Percentiles rank a stretch among this genome's conserved stretches.
These are phyloP conservation scores for Mortierella sp. DNA, from an alignment of 371 early-diverging fungal species.

Conservation along the genomic window DNA sequence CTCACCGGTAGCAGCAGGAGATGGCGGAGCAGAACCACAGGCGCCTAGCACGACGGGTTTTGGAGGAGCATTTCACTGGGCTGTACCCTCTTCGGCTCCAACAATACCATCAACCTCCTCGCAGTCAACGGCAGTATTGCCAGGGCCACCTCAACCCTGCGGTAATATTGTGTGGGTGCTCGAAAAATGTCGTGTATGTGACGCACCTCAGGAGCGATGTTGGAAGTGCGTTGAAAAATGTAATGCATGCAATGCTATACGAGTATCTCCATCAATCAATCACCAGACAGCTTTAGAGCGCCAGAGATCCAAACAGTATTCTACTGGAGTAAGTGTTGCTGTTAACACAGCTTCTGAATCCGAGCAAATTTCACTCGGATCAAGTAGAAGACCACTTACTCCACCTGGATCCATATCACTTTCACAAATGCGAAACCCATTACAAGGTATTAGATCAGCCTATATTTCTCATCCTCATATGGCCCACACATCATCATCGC, in stretches of 20 bases:
- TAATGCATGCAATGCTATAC: conserved; percentile 12
- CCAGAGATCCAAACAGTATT: conserved; percentile 15
- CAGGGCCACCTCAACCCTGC: conserved; percentile 12
- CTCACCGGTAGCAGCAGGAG: background rate
- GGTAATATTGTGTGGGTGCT: conserved; percentile 44
- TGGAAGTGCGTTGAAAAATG: conserved; percentile 30
- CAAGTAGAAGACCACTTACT: conserved; percentile 16
- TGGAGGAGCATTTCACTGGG: conserved; percentile 45
- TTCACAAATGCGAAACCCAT: conserved; percentile 23
- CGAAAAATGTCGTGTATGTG: conserved; percentile 39
- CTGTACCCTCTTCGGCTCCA: background rate
- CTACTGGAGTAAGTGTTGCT: background rate
- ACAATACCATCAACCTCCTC: background rate
- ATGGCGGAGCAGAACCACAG: background rate
- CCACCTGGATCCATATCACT: conserved; percentile 51
- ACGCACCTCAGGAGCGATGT: conserved; percentile 36
- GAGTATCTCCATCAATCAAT: conserved; percentile 44
- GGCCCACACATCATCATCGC: background rate
- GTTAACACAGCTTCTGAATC: background rate
- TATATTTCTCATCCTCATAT: conserved; percentile 3
- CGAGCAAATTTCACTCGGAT: background rate
- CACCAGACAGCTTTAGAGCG: conserved; percentile 36
- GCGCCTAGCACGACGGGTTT: background rate
- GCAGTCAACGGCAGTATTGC: background rate
- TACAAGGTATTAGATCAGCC: conserved; percentile 15